Conservation (phyloP, 805 yeast genomes). For the Priceomyces fermenticarens region DNA sequence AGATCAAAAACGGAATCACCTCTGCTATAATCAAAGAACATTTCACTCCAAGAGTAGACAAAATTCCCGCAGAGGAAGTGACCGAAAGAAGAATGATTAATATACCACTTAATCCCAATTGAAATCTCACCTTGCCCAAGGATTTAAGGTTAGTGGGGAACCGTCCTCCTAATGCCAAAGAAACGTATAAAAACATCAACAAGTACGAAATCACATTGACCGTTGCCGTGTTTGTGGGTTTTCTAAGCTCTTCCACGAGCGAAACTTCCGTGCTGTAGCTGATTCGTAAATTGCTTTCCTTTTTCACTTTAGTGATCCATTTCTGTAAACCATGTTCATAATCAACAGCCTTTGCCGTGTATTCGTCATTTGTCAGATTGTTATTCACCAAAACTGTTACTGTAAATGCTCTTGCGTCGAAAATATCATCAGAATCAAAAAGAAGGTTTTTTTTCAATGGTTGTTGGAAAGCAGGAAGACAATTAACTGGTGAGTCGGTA, state of each 20-base stretch:
- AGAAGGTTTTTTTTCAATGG: slow-evolving; percentile 73
- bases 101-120: slow-evolving; percentile 82
- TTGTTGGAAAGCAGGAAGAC: slow-evolving; percentile 88
- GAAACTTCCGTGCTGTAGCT: slow-evolving; percentile 83
- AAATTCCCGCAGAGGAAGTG: slow-evolving; percentile 75
- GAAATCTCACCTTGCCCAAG: slow-evolving; percentile 57
- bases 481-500: slow-evolving; percentile 78
- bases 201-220: slow-evolving; percentile 74
- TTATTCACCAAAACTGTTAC: slow-evolving; percentile 70
- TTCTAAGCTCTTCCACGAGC: slow-evolving; percentile 77
- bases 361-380: slow-evolving; percentile 36
- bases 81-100: slow-evolving; percentile 79
- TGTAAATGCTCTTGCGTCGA: slow-evolving; percentile 69
- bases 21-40: slow-evolving; percentile 93
- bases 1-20: slow-evolving; percentile 87
- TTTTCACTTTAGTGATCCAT: slow-evolving; percentile 43
- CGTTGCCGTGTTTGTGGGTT: slow-evolving; percentile 67
- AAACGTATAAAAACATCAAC: slow-evolving; percentile 84
- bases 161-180: slow-evolving; percentile 72
- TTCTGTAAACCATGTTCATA: slow-evolving; percentile 76
- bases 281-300: slow-evolving; percentile 50
- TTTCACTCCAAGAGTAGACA: slow-evolving; percentile 71
- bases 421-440: slow-evolving; percentile 51
- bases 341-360: slow-evolving; percentile 36
- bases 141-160: slow-evolving; percentile 37